phyloP scores from a whole-genome alignment of 2,329 filamentous ascomycete species.

The Leptographium galeiforme region DNA sequence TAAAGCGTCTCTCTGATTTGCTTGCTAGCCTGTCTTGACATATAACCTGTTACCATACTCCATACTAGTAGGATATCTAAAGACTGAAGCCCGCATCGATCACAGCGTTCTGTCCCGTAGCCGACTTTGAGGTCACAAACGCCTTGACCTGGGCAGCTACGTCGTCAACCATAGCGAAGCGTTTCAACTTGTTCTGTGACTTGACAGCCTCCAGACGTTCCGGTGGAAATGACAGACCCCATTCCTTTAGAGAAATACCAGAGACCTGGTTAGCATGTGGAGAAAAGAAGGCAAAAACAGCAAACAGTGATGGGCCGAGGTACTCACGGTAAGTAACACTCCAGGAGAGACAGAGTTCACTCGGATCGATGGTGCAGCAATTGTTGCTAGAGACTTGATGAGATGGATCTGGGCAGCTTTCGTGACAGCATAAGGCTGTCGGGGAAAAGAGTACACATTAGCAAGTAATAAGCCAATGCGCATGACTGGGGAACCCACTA shows the following conservation, averaged over 20 bases:
- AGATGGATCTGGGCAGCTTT: conserved; percentile 60
- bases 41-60: too few species aligned
- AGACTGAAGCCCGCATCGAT: conserved; percentile 10
- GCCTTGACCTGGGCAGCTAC: conserved; percentile 9
- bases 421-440: conserved; percentile 58
- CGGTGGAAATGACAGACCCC: conserved; percentile 44
- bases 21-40: too few species aligned
- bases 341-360: conserved; percentile 47
- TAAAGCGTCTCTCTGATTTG: background rate
- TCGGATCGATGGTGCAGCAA: conserved; percentile 40
- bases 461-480: too few species aligned
- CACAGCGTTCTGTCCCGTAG: conserved; percentile 10
- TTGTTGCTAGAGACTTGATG: conserved; percentile 37
- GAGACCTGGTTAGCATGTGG: background rate
- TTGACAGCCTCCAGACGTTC: conserved; percentile 42
- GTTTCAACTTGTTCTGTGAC: conserved; percentile 45
- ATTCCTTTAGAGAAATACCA: conserved; percentile 30
- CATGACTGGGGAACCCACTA: conserved; percentile 22
- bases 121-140: conserved; percentile 8
- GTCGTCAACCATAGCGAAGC: conserved; percentile 38
- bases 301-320: background rate
- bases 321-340: conserved; percentile 31
- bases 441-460: background rate
- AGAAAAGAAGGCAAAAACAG: background rate
- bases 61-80: background rate